Percentiles rank a stretch among this genome's conserved stretches.
These are phyloP conservation scores for Exsudoporus frostii DNA, from an alignment of 768 basidiomycete genomes.

Conservation along the genomic window DNA sequence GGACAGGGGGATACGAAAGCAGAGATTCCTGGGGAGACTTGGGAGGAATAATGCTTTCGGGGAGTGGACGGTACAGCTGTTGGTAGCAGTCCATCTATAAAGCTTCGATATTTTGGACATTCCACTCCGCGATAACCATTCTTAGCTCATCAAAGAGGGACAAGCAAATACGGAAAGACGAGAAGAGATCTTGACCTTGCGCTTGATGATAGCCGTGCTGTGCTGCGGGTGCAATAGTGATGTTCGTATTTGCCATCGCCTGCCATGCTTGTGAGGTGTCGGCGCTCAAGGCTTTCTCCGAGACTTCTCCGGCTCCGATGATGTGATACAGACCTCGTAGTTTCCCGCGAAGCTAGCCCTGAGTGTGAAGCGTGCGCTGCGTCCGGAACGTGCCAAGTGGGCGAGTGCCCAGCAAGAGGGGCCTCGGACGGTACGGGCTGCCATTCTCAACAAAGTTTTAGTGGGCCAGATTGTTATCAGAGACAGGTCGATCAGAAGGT, in stretches of 20 bases:
- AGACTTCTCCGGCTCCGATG: slow-evolving; percentile 20
- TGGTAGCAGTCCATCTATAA: slow-evolving; percentile 26
- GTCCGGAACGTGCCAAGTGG: background rate
- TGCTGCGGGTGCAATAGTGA: slow-evolving; percentile 25
- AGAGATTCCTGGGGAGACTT: slow-evolving; percentile 1
- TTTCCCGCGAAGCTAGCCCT: slow-evolving; percentile 28
- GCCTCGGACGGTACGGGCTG: too few species aligned
- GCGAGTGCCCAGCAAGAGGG: too few species aligned
- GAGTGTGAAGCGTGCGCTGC: slow-evolving; percentile 7
- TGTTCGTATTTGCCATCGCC: slow-evolving; percentile 23
- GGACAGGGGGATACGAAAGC: slow-evolving; percentile 7
- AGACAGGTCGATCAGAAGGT: slow-evolving; percentile 7
- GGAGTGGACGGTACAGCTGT: slow-evolving; percentile 16
- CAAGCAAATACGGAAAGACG: slow-evolving; percentile 17
- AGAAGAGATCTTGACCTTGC: slow-evolving; percentile 26
- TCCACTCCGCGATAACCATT: slow-evolving; percentile 26
- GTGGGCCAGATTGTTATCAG: slow-evolving; percentile 2
- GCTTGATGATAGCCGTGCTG: slow-evolving; percentile 33
- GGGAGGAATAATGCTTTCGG: slow-evolving; percentile 12
- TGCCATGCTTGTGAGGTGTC: slow-evolving; percentile 29
- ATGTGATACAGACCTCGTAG: background rate
- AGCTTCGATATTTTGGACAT: slow-evolving; percentile 19
- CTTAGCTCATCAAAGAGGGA: slow-evolving; percentile 16
- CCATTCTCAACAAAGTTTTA: background rate
- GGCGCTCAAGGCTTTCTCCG: slow-evolving; percentile 28